Base-by-base conservation (phyloP, 208 protist species). In the Crithidia acanthocephali region DNA sequence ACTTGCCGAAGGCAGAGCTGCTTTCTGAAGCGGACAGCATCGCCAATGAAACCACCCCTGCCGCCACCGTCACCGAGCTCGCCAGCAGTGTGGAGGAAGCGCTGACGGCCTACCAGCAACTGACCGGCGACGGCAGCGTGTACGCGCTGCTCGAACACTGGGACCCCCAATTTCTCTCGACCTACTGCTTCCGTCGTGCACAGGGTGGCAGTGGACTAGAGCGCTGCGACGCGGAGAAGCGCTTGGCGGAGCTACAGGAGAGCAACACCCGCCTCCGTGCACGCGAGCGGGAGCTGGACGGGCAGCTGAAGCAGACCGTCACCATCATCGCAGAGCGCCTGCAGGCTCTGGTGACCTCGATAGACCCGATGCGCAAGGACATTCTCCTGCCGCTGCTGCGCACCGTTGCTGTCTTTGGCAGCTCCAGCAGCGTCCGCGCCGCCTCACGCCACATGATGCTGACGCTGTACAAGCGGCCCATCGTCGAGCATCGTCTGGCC, bases 371-470 rank as follows among this genome's bases (percentile, higher is more conserved):
- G 70, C 76, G 68, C 30, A 86, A 83, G 48, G 84, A 90, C 50
- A 70, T 81, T 13, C 72, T 94, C 5, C 79, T 92, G 53, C 89
- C 86, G 33, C 68, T 94, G 28, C 76, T 92, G 61, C 62, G 74
- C 18, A 72, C 73, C 16, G 68, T 79, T 30, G 83, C 84, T 13
- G 59, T 83, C 2, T 56, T 79, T 10, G 79, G 76, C 62, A 28
- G 56, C 11, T 83, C 68, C 30, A 82, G 68, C 52, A 66, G 64
- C 15, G 50, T 57, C 25, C 76, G 80, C 35, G 76, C 78, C 11
- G 64, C 81, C 18, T 74, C 80, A 44, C 77, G 86, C 9, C 72
- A 86, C 50, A 63, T 76, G 57, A 79, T 92, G 55, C 67, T 94
- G 20, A 77, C 74, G 2, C 78, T 94, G 18, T 90, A 85, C 61